A percentile compares a stretch with the other conserved stretches of the same genome.
Evolutionary conservation across 106 monocot genomes (phyloP).

Genomic region (Phalaenopsis equestris): DNA sequence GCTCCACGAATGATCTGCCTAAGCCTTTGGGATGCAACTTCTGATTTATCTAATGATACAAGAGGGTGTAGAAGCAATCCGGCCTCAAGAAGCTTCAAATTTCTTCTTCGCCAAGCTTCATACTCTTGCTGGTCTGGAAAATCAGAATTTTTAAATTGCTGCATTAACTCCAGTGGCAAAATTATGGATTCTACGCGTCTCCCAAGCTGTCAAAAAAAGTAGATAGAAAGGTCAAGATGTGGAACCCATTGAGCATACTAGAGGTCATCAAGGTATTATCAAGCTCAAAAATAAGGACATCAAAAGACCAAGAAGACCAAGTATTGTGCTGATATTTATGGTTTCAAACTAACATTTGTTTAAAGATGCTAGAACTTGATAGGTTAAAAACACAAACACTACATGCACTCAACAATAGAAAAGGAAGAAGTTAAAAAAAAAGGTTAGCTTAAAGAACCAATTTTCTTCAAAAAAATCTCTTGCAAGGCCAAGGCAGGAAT

Average conservation of each 20-base stretch:
- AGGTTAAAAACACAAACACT: neutral
- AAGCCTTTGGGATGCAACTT: constrained; percentile 58
- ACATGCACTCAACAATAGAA: neutral
- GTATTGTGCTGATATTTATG: neutral
- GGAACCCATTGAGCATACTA: neutral
- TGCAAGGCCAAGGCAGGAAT: neutral
- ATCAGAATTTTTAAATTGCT: constrained; percentile 92
- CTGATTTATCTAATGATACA: constrained; percentile 49
- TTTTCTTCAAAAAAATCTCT: neutral
- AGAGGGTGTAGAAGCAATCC: constrained; percentile 80
- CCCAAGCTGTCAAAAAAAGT: constrained; percentile 51
- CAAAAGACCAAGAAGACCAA: constrained; percentile 6
- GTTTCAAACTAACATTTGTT: neutral
- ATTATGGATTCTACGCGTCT: constrained; percentile 77
- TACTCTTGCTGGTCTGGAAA: constrained; percentile 73
- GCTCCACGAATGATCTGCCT: constrained; percentile 56
- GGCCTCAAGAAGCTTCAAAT: constrained; percentile 79
- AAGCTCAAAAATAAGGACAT: neutral
- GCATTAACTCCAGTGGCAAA: constrained; percentile 75
- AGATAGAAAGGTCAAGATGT: neutral
- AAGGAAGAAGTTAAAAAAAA: neutral
- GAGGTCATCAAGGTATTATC: neutral
- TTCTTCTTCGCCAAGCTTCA: constrained; percentile 60
- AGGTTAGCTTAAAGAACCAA: neutral
- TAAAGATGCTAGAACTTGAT: neutral